A percentile compares a stretch with the other conserved stretches of the same genome.
Evolutionary conservation across 208 protist genomes (phyloP).

Genomic region (Herpetomonas tarakana): DNA sequence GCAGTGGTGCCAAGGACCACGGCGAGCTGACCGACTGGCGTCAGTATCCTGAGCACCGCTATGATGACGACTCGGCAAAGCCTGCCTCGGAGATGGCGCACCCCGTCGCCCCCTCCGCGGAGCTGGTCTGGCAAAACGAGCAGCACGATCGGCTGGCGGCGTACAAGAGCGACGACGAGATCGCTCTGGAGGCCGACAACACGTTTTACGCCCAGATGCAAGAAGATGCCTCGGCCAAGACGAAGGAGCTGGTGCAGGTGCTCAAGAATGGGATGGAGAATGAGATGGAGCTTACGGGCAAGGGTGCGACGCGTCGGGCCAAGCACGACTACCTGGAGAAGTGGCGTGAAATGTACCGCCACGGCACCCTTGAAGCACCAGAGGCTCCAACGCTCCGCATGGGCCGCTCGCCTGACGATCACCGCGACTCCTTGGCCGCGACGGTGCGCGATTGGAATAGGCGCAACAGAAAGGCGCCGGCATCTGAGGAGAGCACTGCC

Average conservation of each 20-base stretch:
- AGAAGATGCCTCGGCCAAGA: conserved; percentile 37
- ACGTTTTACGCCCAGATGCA: conserved; percentile 70
- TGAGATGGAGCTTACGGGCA: conserved; percentile 37
- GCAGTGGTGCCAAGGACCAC: conserved; percentile 48
- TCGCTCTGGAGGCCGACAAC: conserved; percentile 82
- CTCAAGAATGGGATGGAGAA: conserved; percentile 61
- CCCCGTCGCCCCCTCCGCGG: conserved; percentile 53
- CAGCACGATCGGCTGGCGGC: conserved; percentile 56
- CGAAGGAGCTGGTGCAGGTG: conserved; percentile 46
- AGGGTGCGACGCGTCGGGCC: conserved; percentile 62
- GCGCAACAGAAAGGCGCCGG: conserved; percentile 49
- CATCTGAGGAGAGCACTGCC: conserved; percentile 34
- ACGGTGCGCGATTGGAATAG: conserved; percentile 77
- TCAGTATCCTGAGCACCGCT: conserved; percentile 58
- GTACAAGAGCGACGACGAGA: conserved; percentile 86
- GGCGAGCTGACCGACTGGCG: conserved; percentile 76
- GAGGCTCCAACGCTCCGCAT: conserved; percentile 66
- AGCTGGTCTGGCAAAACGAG: conserved; percentile 82
- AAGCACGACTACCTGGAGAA: conserved; percentile 90
- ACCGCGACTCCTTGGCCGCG: conserved; percentile 63
- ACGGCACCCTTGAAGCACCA: conserved; percentile 84
- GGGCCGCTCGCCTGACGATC: conserved; percentile 69
- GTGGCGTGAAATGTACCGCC: conserved; percentile 91
- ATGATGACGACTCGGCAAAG: conserved; percentile 66
- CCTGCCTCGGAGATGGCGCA: conserved; percentile 65